Conservation (phyloP, 352 stramenopile genomes). For the Phytophthora boehmeriae region DNA sequence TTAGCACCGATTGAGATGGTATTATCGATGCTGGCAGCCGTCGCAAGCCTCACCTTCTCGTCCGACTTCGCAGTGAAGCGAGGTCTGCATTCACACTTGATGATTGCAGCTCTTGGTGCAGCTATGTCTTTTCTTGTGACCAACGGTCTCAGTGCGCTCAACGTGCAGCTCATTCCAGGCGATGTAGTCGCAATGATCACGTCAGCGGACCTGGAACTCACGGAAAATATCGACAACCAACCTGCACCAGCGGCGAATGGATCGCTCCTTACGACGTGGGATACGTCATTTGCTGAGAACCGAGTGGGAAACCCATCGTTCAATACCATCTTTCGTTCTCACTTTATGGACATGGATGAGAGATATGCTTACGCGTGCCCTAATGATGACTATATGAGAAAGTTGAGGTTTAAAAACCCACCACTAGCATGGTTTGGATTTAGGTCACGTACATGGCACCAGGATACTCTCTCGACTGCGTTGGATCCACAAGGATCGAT, state of each 20-base stretch:
- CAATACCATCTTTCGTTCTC: constrained; percentile 22
- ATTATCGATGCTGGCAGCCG: neutral
- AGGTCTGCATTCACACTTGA: neutral
- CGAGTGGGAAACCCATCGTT: constrained; percentile 2
- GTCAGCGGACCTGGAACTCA: neutral
- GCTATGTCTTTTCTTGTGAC: neutral
- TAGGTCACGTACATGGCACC: constrained; percentile 8
- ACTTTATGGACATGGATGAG: neutral
- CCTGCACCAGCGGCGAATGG: constrained; percentile 1
- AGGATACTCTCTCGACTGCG: neutral
- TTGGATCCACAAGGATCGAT: neutral
- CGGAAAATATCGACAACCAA: neutral
- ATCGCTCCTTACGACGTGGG: constrained; percentile 1
- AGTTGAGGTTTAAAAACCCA: no score
- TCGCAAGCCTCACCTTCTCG: neutral
- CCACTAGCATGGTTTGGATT: constrained; percentile 31
- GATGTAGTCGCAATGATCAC: neutral
- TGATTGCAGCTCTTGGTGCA: neutral
- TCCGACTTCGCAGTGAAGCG: neutral
- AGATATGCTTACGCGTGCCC: neutral
- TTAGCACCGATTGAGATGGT: neutral
- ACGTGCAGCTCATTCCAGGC: constrained; percentile 4
- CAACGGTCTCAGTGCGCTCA: constrained; percentile 9
- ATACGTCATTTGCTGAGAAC: neutral
- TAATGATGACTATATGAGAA: neutral